A percentile compares a stretch with the other conserved stretches of the same genome.
Evolutionary conservation across 164 flowering plant genomes (phyloP).

Genomic region (Liriodendron chinense): DNA sequence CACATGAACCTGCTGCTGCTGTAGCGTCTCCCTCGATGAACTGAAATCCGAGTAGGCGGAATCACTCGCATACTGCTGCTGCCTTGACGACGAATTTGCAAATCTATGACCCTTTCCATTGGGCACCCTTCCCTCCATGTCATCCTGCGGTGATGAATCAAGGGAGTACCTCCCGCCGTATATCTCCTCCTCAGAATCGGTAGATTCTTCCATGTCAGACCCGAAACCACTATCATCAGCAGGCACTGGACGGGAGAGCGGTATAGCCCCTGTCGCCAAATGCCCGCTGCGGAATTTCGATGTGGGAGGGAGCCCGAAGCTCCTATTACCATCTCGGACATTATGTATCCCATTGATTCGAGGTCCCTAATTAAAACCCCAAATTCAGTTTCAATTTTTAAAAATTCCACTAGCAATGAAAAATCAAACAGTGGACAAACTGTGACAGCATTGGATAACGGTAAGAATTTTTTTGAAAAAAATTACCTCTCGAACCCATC

Average conservation of each 20-base stretch:
- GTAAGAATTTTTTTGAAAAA: background rate
- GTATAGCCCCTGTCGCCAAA: constrained; percentile 42
- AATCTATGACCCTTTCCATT: constrained; percentile 19
- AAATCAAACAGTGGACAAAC: background rate
- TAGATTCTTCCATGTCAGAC: constrained; percentile 56
- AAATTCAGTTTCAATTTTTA: constrained; percentile 7
- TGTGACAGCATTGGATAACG: background rate
- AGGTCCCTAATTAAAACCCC: constrained; percentile 21
- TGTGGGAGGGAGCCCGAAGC: constrained; percentile 61
- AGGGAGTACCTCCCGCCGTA: constrained; percentile 59
- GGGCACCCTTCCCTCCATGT: constrained; percentile 12
- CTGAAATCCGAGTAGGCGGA: constrained; percentile 29
- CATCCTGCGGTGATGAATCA: constrained; percentile 52
- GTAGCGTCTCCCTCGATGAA: constrained; percentile 26
- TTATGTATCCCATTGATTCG: constrained; percentile 32
- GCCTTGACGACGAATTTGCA: constrained; percentile 14
- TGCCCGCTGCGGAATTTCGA: constrained; percentile 66
- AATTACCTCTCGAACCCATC: constrained; percentile 44
- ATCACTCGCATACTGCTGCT: constrained; percentile 23
- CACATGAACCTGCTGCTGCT: constrained; percentile 6
- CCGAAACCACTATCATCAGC: constrained; percentile 48
- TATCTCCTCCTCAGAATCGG: constrained; percentile 63
- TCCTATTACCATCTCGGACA: constrained; percentile 30
- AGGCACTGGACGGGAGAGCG: constrained; percentile 31
- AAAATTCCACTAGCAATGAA: constrained; percentile 8